phyloP scores from a whole-genome alignment of 495 filamentous ascomycete genomes.

The Talaromyces trachyspermus region DNA sequence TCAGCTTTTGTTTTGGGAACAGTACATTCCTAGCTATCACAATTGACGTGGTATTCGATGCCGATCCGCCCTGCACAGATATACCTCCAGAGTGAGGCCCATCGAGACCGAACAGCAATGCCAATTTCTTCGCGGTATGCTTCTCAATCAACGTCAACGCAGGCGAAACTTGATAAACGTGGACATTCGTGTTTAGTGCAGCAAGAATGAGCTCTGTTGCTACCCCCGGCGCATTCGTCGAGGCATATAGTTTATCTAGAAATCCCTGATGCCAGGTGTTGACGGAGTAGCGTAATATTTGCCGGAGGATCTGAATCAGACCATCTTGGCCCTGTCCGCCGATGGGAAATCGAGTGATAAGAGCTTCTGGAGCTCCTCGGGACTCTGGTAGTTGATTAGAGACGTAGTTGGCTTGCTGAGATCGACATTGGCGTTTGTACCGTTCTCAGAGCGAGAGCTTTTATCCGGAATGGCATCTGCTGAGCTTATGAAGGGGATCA shows the following conservation, averaged over 20 bases:
- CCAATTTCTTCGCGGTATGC: slow-evolving; percentile 59
- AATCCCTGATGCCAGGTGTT: slow-evolving; percentile 98
- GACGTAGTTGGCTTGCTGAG: slow-evolving; percentile 44
- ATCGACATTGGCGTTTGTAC: slow-evolving; percentile 35
- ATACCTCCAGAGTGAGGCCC: slow-evolving; percentile 74
- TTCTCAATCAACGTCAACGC: slow-evolving; percentile 82
- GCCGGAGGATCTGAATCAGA: slow-evolving; percentile 54
- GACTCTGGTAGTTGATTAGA: slow-evolving; percentile 63
- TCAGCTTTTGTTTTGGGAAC: slow-evolving; percentile 64
- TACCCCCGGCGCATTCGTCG: slow-evolving; percentile 77
- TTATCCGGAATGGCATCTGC: slow-evolving; percentile 57
- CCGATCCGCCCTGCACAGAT: slow-evolving; percentile 77
- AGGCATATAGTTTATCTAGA: slow-evolving; percentile 84
- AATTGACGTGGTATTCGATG: slow-evolving; percentile 79
- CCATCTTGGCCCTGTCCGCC: slow-evolving; percentile 64
- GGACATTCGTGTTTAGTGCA: slow-evolving; percentile 81
- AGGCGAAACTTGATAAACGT: slow-evolving; percentile 86
- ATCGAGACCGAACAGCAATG: slow-evolving; percentile 66
- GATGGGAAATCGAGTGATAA: slow-evolving; percentile 60
- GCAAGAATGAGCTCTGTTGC: slow-evolving; percentile 76
- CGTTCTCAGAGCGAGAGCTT: slow-evolving; percentile 44
- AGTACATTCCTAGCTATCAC: slow-evolving; percentile 84
- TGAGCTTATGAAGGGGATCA: slow-evolving; percentile 69
- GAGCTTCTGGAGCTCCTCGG: slow-evolving; percentile 57
- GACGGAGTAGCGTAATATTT: slow-evolving; percentile 72